A percentile compares a stretch with the other conserved stretches of the same genome.
Conservation (phyloP, 768 basidiomycete species). For the Pholiota microspora region DNA sequence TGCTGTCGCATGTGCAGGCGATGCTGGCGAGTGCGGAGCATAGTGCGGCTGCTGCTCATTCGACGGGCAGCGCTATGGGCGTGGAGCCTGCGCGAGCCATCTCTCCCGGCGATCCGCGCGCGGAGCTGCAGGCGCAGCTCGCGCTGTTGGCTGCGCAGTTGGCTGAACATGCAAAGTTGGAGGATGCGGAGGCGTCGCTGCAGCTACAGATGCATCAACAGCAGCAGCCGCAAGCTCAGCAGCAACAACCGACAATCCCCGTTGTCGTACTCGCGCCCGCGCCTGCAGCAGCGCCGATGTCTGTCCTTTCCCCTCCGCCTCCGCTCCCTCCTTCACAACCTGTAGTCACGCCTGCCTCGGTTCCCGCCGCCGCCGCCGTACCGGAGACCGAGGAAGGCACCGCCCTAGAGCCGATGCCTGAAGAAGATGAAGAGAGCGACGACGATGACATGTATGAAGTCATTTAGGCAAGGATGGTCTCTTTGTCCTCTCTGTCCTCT, state of each 20-base stretch:
- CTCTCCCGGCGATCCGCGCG: slow-evolving; percentile 36
- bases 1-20: slow-evolving; percentile 28
- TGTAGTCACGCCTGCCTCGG: background rate
- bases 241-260: background rate
- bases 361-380: slow-evolving; percentile 3
- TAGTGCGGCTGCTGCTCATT: slow-evolving; percentile 3
- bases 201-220: slow-evolving; percentile 10
- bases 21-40: slow-evolving; percentile 18
- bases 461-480: slow-evolving; percentile 21
- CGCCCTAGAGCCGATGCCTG: slow-evolving; percentile 4
- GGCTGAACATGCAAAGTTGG: slow-evolving; percentile 57
- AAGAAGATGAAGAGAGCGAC: slow-evolving; percentile 30
- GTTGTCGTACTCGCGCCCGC: background rate
- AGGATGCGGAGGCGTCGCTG: slow-evolving; percentile 22
- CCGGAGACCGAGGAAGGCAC: background rate
- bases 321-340: slow-evolving; percentile 1
- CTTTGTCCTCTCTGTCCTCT: too few relatives aligned
- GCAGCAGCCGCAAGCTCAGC: slow-evolving; percentile 5
- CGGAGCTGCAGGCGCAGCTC: slow-evolving; percentile 71
- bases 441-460: slow-evolving; percentile 48
- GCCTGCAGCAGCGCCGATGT: slow-evolving; percentile 1
- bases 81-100: slow-evolving; percentile 10
- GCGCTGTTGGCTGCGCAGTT: slow-evolving; percentile 73
- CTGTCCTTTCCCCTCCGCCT: background rate
- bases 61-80: too few relatives aligned